Evolutionary conservation across 345 rosid genomes (phyloP).

Genomic region (Syzygium grande): DNA sequence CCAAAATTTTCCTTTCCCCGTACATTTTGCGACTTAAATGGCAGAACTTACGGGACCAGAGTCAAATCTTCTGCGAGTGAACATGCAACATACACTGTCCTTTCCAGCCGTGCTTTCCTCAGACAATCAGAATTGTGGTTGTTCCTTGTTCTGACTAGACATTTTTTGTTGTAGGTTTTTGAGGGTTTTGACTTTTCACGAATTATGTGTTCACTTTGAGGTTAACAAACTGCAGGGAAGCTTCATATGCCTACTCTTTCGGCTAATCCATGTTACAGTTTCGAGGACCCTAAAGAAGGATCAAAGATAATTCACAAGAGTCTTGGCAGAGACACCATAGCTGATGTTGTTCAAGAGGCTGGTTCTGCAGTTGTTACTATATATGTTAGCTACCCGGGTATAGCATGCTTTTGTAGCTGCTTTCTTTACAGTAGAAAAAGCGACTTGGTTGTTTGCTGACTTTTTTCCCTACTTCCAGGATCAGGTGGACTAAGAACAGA

Average conservation of each 20-base stretch:
- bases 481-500: constrained; percentile 13
- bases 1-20: neutral
- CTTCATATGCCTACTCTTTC: constrained; percentile 3
- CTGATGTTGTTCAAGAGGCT: constrained; percentile 68
- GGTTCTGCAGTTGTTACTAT: constrained; percentile 80
- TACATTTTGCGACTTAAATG: neutral
- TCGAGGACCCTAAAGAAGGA: constrained; percentile 17
- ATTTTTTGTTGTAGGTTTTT: neutral
- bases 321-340: constrained; percentile 64
- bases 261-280: neutral
- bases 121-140: constrained; percentile 27
- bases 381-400: constrained; percentile 19
- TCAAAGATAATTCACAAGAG: constrained; percentile 29
- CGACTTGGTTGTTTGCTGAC: neutral
- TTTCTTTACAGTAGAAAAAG: neutral
- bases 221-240: constrained; percentile 21
- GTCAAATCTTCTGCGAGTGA: neutral
- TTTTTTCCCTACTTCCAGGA: constrained; percentile 12
- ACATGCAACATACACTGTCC: neutral
- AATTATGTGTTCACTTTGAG: neutral
- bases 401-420: constrained; percentile 22
- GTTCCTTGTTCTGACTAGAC: constrained; percentile 1
- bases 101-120: constrained; percentile 12
- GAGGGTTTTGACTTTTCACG: neutral
- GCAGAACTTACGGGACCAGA: neutral